Conservation (phyloP, 208 protist genomes). For the Zelonia costaricensis region DNA sequence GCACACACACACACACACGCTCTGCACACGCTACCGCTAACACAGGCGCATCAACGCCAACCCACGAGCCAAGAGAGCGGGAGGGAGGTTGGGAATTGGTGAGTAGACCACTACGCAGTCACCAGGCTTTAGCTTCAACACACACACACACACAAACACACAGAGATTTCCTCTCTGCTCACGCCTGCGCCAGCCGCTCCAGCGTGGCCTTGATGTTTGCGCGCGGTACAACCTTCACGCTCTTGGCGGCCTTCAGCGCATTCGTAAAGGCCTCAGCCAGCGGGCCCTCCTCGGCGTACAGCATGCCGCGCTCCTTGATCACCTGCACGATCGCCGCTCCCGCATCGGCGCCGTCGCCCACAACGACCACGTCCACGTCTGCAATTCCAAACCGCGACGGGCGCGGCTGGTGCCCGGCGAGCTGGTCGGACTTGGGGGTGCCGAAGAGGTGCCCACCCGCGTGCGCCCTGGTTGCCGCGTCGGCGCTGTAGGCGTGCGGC, state of each 20-base stretch:
- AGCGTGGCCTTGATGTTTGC: conserved; percentile 34
- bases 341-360: conserved; percentile 49
- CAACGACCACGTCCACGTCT: conserved; percentile 61
- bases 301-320: conserved; percentile 43
- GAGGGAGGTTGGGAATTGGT: background rate
- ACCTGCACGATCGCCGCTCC: conserved; percentile 46
- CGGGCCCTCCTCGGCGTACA: conserved; percentile 74
- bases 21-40: no score
- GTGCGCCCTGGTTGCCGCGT: conserved; percentile 58
- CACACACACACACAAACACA: background rate
- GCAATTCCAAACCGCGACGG: conserved; percentile 52
- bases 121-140: no score
- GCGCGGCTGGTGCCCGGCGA: conserved; percentile 47
- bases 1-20: background rate
- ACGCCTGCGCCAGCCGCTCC: conserved; percentile 36
- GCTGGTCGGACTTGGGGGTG: conserved; percentile 38
- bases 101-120: background rate
- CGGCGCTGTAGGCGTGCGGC: conserved; percentile 69
- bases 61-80: background rate
- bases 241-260: conserved; percentile 42
- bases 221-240: conserved; percentile 55
- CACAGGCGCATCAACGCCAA: background rate
- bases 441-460: conserved; percentile 82
- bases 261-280: conserved; percentile 45
- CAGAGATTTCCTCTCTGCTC: background rate